phyloP scores from a whole-genome alignment of 208 protist genomes.

The Acanthamoeba lenticulata region DNA sequence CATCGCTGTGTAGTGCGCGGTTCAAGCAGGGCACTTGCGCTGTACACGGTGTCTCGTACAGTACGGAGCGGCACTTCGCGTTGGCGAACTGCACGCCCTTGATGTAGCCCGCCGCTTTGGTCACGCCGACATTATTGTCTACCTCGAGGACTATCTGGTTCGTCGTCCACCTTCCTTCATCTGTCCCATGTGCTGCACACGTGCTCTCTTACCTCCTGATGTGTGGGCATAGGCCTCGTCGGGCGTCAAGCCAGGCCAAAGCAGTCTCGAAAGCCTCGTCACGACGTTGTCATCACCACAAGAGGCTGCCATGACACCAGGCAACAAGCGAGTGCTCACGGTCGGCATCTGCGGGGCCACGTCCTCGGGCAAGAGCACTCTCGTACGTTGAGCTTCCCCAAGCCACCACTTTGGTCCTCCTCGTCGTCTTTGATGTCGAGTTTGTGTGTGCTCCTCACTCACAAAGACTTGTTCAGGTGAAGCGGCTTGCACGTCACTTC shows the following conservation, averaged over 20 bases:
- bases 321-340: not conserved
- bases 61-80: not conserved
- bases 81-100: not conserved
- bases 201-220: no score
- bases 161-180: not conserved
- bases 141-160: not conserved
- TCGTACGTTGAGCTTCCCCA: not conserved
- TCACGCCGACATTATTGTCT: not conserved
- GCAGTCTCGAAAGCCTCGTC: not conserved
- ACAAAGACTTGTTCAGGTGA: not conserved
- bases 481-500: not conserved
- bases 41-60: not conserved
- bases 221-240: not conserved
- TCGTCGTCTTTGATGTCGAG: not conserved
- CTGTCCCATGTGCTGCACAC: not conserved
- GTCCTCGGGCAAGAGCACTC: not conserved
- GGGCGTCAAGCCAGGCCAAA: not conserved
- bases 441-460: not conserved
- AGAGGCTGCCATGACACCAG: no score
- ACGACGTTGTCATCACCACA: not conserved
- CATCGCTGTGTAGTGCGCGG: not conserved
- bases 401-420: no score
- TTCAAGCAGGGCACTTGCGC: not conserved
- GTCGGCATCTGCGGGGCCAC: conserved; percentile 3
- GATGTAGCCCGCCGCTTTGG: not conserved